phyloP scores from a whole-genome alignment of 1,139 yeast genomes.

The Saccharomyces pastorianus region DNA sequence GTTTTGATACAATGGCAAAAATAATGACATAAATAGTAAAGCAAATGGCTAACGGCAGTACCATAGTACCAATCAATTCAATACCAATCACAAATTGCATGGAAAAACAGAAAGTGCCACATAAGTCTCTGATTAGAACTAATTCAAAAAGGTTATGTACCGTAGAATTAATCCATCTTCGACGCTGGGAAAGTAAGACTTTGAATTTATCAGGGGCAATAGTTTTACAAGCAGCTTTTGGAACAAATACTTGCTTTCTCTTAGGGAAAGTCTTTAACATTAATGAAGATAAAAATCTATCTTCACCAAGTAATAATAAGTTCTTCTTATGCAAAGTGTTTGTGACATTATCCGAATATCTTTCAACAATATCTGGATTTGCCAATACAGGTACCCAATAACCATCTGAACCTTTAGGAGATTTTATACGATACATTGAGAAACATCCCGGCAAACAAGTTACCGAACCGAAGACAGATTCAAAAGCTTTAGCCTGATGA shows the following conservation, averaged over 20 bases:
- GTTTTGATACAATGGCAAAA: slow-evolving; percentile 65
- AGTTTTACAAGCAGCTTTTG: slow-evolving; percentile 94
- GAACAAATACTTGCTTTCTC: slow-evolving; percentile 84
- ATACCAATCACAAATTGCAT: slow-evolving; percentile 91
- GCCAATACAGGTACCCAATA: slow-evolving; percentile 95
- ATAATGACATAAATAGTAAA: slow-evolving; percentile 80
- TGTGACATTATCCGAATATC: slow-evolving; percentile 83
- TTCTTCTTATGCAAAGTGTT: slow-evolving; percentile 87
- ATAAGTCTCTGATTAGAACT: slow-evolving; percentile 76
- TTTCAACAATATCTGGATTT: slow-evolving; percentile 92
- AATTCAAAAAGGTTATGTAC: slow-evolving; percentile 92
- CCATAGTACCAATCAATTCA: slow-evolving; percentile 84
- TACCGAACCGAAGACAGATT: slow-evolving; percentile 91
- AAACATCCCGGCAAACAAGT: slow-evolving; percentile 98
- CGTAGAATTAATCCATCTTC: slow-evolving; percentile 98
- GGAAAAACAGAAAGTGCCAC: slow-evolving; percentile 95
- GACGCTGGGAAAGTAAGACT: slow-evolving; percentile 84
- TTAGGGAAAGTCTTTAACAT: slow-evolving; percentile 92
- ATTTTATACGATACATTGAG: slow-evolving; percentile 87
- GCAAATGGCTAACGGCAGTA: slow-evolving; percentile 84
- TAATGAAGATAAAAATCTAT: slow-evolving; percentile 76
- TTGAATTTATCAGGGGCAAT: slow-evolving; percentile 77
- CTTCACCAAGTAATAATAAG: slow-evolving; percentile 84
- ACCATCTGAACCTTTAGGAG: slow-evolving; percentile 86
- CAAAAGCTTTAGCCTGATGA: slow-evolving; percentile 94